Base-by-base conservation (phyloP, 176 grass and related monocot genomes). In the Oryza australiensis region DNA sequence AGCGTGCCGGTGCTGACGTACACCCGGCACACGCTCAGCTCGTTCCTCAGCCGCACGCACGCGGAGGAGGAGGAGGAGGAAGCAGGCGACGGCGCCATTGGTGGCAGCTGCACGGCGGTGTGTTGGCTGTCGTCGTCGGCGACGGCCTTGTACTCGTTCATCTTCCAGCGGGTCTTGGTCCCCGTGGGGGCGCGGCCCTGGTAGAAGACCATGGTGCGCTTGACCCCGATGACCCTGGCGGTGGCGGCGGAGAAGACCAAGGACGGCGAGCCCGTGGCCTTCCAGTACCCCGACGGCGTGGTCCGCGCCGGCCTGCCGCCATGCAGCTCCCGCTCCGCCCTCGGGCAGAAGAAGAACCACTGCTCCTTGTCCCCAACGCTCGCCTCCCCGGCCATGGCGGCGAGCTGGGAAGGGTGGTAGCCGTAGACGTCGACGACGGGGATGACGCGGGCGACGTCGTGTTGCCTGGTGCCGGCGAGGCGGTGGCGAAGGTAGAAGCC, bases 291-390 rank as follows among this genome's bases (percentile, higher is more conserved):
- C 3, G 85, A 83, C 74, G 91, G 91, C 29, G 91, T 94, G 26
- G 74, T 94, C 32, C 91, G 78, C 22, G 79, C 80, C 20, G 88
- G 82, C 57, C 88, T 62, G 53, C 88, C 88, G 9, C 91, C 88
- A 15, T 83, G 85, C 9, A 28, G 14, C 79, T 88, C 85, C 42
- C 91, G 43, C 70, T 86, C 85, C 12, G 86, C 85, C 5, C 91
- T 70, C 41, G 82, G 91, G 86, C 88, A 94, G 86, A 94, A 94
- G 85, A 94, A 94, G 86, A 94, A 90, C 85, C 85, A 94, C 82
- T 94, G 85, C 88, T 94, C 88, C 11, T 20, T 30, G 82, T 94
- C 91, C 5, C 37, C 7, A 46, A 85, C 66, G 75, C 68, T 88
- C 73, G 79, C 82, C 12, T 64, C 91, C 1, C 91, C 88, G 0